Conservation (phyloP, 768 basidiomycete genomes). For the Phlebiopsis gigantea region DNA sequence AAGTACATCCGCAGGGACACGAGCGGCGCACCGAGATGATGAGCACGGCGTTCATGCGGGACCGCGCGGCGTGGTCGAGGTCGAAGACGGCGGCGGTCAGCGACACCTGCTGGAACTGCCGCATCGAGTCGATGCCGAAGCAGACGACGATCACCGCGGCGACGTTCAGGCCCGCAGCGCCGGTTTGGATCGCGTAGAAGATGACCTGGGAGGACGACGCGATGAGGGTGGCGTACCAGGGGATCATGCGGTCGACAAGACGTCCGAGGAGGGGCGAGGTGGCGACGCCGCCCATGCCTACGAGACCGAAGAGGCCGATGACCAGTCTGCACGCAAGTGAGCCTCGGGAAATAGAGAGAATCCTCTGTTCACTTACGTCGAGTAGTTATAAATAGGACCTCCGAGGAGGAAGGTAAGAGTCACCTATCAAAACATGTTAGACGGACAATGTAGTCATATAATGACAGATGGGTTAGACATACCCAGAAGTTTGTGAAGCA, state of each 20-base stretch:
- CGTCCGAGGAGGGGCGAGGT: slow-evolving; percentile 66
- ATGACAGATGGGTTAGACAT: slow-evolving; percentile 37
- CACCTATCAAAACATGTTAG: background rate
- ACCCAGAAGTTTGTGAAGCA: slow-evolving; percentile 45
- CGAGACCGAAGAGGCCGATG: slow-evolving; percentile 45
- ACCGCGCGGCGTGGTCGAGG: slow-evolving; percentile 17
- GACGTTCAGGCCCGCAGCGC: slow-evolving; percentile 64
- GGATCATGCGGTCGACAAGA: slow-evolving; percentile 62
- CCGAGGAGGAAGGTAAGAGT: slow-evolving; percentile 51
- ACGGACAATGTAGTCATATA: background rate
- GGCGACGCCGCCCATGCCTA: slow-evolving; percentile 57
- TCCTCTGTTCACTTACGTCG: slow-evolving; percentile 40
- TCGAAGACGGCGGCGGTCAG: slow-evolving; percentile 49
- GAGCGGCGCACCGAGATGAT: slow-evolving; percentile 52
- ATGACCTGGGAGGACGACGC: slow-evolving; percentile 41
- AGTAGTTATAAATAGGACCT: slow-evolving; percentile 70
- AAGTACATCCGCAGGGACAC: background rate
- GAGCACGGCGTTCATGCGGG: slow-evolving; percentile 73
- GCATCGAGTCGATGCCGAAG: slow-evolving; percentile 67
- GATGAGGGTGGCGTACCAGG: slow-evolving; percentile 72
- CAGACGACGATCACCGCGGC: slow-evolving; percentile 65
- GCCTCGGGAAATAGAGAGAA: background rate
- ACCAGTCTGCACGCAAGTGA: slow-evolving; percentile 25
- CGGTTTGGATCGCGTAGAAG: slow-evolving; percentile 61
- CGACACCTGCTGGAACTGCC: slow-evolving; percentile 72